A percentile compares a stretch with the other conserved stretches of the same genome.
These are phyloP conservation scores for Dactylis glomerata DNA, from an alignment of 176 grass and related monocot species.

Conservation along the genomic window DNA sequence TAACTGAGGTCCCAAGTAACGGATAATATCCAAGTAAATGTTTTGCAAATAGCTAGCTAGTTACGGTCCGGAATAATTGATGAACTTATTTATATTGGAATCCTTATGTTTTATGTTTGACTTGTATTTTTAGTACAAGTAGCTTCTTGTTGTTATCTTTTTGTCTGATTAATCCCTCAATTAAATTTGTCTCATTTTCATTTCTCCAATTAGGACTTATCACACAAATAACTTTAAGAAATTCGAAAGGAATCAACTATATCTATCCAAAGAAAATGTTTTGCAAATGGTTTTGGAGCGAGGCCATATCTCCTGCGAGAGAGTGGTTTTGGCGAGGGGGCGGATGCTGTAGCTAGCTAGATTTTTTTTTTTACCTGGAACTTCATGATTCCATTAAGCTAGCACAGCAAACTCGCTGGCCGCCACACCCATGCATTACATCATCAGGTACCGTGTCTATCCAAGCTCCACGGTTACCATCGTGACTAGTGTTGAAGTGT, in stretches of 20 bases:
- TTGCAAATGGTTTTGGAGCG: not conserved
- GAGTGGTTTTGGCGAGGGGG: too few species aligned
- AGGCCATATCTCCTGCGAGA: not conserved
- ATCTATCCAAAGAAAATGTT: not conserved
- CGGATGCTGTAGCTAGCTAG: too few species aligned
- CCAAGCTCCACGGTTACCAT: too few species aligned
- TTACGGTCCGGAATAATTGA: not conserved
- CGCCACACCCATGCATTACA: too few species aligned
- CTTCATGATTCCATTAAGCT: too few species aligned
- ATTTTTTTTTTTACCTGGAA: too few species aligned
- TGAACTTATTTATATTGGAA: not conserved
- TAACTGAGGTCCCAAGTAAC: too few species aligned
- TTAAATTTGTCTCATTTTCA: not conserved
- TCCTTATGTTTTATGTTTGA: not conserved
- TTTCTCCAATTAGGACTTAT: not conserved
- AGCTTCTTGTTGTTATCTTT: not conserved
- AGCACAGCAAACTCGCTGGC: too few species aligned
- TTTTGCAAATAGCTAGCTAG: too few species aligned
- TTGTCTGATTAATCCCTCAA: not conserved
- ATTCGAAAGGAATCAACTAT: not conserved
- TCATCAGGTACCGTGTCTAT: too few species aligned
- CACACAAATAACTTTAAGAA: not conserved
- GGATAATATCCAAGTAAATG: too few species aligned
- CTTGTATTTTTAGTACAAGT: not conserved
- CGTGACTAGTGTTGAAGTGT: too few species aligned